phyloP scores from a whole-genome alignment of 352 stramenopile genomes.

The Phytophthora cryptogea region DNA sequence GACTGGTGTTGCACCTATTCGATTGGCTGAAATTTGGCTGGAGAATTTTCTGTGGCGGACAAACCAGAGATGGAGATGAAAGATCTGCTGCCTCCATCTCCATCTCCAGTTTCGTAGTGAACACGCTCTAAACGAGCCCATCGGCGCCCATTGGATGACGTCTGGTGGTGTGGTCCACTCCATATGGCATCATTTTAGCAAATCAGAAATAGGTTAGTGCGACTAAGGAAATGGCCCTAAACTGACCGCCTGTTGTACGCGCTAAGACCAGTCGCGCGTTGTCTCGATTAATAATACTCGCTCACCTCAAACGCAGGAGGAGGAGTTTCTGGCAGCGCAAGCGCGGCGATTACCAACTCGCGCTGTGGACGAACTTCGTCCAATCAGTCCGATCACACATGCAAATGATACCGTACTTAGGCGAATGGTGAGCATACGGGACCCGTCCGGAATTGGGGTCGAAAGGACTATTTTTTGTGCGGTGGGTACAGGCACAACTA shows the following conservation, averaged over 20 bases:
- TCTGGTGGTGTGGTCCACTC: slow-evolving; percentile 11
- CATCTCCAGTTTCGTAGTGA: no score
- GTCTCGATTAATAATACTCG: no score
- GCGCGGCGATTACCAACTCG: slow-evolving; percentile 19
- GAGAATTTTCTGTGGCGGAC: no score
- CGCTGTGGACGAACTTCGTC: slow-evolving; percentile 26
- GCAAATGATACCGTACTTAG: no score
- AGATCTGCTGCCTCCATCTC: no score
- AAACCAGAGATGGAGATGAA: no score
- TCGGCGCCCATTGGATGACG: slow-evolving; percentile 21
- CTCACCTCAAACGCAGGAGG: neutral
- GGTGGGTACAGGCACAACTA: no score
- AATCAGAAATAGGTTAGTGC: slow-evolving; percentile 5
- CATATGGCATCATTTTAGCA: neutral
- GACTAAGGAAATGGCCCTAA: slow-evolving; percentile 27
- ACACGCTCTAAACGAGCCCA: slow-evolving; percentile 8
- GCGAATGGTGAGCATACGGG: no score
- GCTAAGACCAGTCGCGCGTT: slow-evolving; percentile 24
- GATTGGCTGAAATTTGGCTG: no score
- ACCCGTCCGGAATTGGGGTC: no score
- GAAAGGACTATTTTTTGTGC: no score
- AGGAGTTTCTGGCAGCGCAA: slow-evolving; percentile 15
- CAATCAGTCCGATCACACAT: slow-evolving; percentile 36
- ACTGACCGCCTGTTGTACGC: slow-evolving; percentile 4
- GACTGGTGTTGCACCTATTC: no score